Percentiles rank a stretch among this genome's conserved stretches.
phyloP scores from a whole-genome alignment of 1,139 yeast species.

The Taiozyma sp. region DNA sequence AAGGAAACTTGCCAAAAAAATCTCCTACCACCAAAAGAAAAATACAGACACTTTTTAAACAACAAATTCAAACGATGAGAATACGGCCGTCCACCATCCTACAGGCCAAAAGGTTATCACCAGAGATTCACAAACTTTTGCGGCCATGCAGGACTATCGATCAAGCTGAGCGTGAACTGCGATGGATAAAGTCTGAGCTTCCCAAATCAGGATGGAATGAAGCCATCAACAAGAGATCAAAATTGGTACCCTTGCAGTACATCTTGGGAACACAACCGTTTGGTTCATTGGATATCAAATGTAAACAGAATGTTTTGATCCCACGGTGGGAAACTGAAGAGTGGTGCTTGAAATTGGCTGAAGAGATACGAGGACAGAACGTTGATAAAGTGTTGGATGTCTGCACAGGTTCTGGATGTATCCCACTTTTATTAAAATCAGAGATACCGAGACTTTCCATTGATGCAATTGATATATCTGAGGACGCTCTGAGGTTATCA shows the following conservation, averaged over 20 bases:
- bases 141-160: slow-evolving; percentile 30
- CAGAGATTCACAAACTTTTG: slow-evolving; percentile 16
- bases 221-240: slow-evolving; percentile 36
- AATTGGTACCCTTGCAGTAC: slow-evolving; percentile 71
- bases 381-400: slow-evolving; percentile 45
- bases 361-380: slow-evolving; percentile 2
- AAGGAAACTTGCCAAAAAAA: too few relatives aligned
- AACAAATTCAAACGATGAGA: neutral
- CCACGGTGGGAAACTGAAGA: slow-evolving; percentile 98
- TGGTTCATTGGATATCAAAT: slow-evolving; percentile 57
- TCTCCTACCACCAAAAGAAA: too few relatives aligned
- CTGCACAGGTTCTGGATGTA: slow-evolving; percentile 92
- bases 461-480: slow-evolving; percentile 58
- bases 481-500: slow-evolving; percentile 48
- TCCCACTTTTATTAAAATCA: slow-evolving; percentile 51
- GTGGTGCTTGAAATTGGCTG: slow-evolving; percentile 51
- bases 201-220: slow-evolving; percentile 27
- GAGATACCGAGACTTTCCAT: slow-evolving; percentile 30
- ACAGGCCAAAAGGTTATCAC: slow-evolving; percentile 8
- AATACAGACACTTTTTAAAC: too few relatives aligned
- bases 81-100: slow-evolving; percentile 3
- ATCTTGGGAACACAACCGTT: slow-evolving; percentile 86
- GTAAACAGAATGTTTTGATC: slow-evolving; percentile 66
- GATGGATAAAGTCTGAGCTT: slow-evolving; percentile 43
- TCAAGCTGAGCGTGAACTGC: slow-evolving; percentile 39